Conservation (phyloP, 1,139 yeast species). For the Tardiomyces blankii region DNA sequence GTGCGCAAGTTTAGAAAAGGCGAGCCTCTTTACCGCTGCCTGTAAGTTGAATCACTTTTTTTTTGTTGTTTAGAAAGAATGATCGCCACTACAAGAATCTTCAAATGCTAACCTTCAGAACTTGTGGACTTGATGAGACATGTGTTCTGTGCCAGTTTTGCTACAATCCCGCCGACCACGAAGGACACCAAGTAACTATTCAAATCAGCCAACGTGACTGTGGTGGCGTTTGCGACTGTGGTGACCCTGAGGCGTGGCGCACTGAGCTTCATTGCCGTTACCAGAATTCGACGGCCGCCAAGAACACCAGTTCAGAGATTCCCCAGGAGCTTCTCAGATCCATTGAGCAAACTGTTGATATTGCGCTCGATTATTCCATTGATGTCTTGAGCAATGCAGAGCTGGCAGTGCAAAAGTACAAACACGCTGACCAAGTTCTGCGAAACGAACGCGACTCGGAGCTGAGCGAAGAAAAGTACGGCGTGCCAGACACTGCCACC, state of each 20-base stretch:
- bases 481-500: slow-evolving; percentile 30
- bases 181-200: slow-evolving; percentile 65
- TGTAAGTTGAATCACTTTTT: slow-evolving; percentile 16
- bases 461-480: slow-evolving; percentile 30
- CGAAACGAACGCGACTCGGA: slow-evolving; percentile 23
- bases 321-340: slow-evolving; percentile 21
- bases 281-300: slow-evolving; percentile 7
- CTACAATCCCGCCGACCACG: slow-evolving; percentile 58
- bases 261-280: slow-evolving; percentile 39
- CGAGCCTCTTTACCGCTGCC: slow-evolving; percentile 78
- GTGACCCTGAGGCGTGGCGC: slow-evolving; percentile 77
- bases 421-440: slow-evolving; percentile 14
- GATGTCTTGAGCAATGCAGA: slow-evolving; percentile 49
- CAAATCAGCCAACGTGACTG: slow-evolving; percentile 68
- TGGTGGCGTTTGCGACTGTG: slow-evolving; percentile 95
- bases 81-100: background rate
- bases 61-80: slow-evolving; percentile 2
- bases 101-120: slow-evolving; percentile 22
- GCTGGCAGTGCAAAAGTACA: slow-evolving; percentile 27
- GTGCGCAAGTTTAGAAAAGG: slow-evolving; percentile 67
- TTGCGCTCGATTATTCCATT: slow-evolving; percentile 58
- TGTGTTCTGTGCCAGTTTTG: slow-evolving; percentile 80
- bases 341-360: slow-evolving; percentile 35
- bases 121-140: slow-evolving; percentile 79
- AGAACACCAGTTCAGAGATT: slow-evolving; percentile 9